A percentile compares a stretch with the other conserved stretches of the same genome.
These are phyloP conservation scores for Porphyra umbilicalis DNA, from an alignment of 31 red algal species.

Conservation along the genomic window DNA sequence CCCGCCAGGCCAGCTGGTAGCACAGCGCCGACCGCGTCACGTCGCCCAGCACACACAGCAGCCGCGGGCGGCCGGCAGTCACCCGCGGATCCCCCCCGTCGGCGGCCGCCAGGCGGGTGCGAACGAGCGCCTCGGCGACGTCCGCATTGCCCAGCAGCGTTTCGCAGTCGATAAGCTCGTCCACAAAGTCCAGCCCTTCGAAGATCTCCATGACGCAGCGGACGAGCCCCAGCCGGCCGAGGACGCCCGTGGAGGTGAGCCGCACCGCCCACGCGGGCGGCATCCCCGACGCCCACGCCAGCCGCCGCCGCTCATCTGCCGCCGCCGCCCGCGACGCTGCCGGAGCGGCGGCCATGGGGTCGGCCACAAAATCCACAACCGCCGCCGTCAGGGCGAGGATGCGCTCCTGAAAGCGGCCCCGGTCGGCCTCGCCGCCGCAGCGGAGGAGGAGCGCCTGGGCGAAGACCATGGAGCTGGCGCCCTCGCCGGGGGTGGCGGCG, in stretches of 20 bases:
- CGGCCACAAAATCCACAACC: slow-evolving; percentile 56
- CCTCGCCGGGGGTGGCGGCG: slow-evolving; percentile 18
- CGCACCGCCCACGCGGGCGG: slow-evolving; percentile 81
- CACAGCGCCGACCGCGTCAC: slow-evolving; percentile 44
- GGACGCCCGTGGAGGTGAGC: slow-evolving; percentile 60
- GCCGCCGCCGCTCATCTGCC: slow-evolving; percentile 30
- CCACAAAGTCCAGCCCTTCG: slow-evolving; percentile 75
- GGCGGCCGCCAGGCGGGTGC: slow-evolving; percentile 45
- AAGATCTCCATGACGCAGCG: slow-evolving; percentile 89
- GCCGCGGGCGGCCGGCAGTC: slow-evolving; percentile 69
- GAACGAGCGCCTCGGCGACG: slow-evolving; percentile 52
- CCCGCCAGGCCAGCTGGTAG: slow-evolving; percentile 64
- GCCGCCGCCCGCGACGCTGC: not conserved
- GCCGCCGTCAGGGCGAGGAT: slow-evolving; percentile 86
- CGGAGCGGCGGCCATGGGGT: not conserved
- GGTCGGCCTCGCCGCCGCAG: slow-evolving; percentile 37
- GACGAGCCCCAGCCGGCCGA: slow-evolving; percentile 87
- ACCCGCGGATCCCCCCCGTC: too few species aligned
- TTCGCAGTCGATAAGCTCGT: slow-evolving; percentile 93
- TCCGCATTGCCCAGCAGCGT: slow-evolving; percentile 77
- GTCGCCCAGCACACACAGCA: slow-evolving; percentile 84
- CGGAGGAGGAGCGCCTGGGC: slow-evolving; percentile 48
- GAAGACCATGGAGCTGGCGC: slow-evolving; percentile 41
- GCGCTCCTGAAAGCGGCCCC: slow-evolving; percentile 71
- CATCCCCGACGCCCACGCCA: slow-evolving; percentile 44